Base-by-base conservation (phyloP, 208 protist genomes). In the Wallacemonas sp. region DNA sequence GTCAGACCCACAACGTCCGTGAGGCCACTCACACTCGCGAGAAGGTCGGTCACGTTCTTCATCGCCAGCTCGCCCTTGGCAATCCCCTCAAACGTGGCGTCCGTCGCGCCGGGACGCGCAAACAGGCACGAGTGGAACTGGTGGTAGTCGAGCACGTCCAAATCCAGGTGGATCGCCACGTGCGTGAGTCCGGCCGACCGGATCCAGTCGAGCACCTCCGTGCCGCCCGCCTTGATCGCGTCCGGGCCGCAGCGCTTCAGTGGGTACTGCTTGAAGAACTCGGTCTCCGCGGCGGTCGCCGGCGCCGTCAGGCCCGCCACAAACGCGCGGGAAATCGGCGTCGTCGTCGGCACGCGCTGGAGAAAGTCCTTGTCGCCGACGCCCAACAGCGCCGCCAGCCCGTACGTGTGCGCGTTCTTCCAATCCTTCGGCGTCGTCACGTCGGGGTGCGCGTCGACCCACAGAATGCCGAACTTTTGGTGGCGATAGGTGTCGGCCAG, bases 401-500 rank as follows among this genome's bases (percentile, higher is more conserved):
- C 63, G 63, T 70, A 71, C 32, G 67, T 74, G 64, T 79, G 74
- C 2, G 74, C 61, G 61, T 74, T 65, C 20, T 18, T 1, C 42
- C 44, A 79, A 36, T 67, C 42, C 61, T 67, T 67, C 23, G 49
- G 54, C 22, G 67, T 52, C 44, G 64, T 64, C 36, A 79, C 62
- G 61, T 79, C 74, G 1, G 74, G 74, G 61, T 79, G 74, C 26
- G 74, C 62, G 31, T 79, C 74, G 8, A 79, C 8, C 74, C 74
- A 79, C 25, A 79, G 68, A 8, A 79, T 33, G n/a, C 74, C 74
- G 33, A 79, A 71, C 59, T 49, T 67, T n/a, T 61, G 39, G 25
- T 57, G 4, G 8, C 29, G 12, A 50, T 79, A 79, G 29, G 48
- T 55, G 54, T 67, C 1, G 2, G 59, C 62, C n/a, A 79, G 54